Conservation (phyloP, 257 asterid genomes). For the Scutellaria barbata region DNA sequence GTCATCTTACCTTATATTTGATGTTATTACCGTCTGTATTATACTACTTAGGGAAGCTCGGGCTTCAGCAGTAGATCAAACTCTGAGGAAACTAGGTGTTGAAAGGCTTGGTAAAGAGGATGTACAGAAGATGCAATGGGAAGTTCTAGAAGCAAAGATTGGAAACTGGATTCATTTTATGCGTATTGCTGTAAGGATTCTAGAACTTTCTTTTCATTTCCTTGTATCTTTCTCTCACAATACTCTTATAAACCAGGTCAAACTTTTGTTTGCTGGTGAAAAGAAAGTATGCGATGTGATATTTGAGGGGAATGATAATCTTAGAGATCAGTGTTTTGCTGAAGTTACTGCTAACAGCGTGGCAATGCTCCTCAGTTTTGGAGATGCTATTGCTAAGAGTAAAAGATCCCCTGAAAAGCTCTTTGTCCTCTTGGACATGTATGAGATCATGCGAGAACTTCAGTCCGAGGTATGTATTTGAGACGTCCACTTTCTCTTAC, state of each 20-base stretch:
- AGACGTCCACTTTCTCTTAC: neutral
- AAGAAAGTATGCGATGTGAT: slow-evolving; percentile 80
- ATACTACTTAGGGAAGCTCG: slow-evolving; percentile 72
- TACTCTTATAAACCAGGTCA: slow-evolving; percentile 57
- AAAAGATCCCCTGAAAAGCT: slow-evolving; percentile 92
- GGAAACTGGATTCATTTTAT: slow-evolving; percentile 86
- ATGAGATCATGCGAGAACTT: slow-evolving; percentile 91
- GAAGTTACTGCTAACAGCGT: slow-evolving; percentile 78
- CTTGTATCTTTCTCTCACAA: slow-evolving; percentile 24
- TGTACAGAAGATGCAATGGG: slow-evolving; percentile 98
- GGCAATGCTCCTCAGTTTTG: slow-evolving; percentile 75
- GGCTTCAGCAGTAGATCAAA: slow-evolving; percentile 73
- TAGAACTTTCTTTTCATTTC: slow-evolving; percentile 6
- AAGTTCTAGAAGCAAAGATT: slow-evolving; percentile 87
- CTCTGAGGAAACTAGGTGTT: slow-evolving; percentile 86
- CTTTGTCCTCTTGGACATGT: slow-evolving; percentile 95
- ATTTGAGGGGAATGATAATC: slow-evolving; percentile 62
- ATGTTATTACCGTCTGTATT: slow-evolving; percentile 26
- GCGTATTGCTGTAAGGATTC: slow-evolving; percentile 72
- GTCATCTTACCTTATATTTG: slow-evolving; percentile 24
- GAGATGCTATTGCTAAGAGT: slow-evolving; percentile 94
- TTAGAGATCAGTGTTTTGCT: slow-evolving; percentile 83
- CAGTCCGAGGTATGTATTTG: slow-evolving; percentile 64
- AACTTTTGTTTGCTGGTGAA: slow-evolving; percentile 82
- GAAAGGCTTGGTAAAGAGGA: slow-evolving; percentile 93